These are phyloP conservation scores for Tuber microsphaerosporum DNA, from an alignment of 495 filamentous ascomycete genomes.

Conservation along the genomic window DNA sequence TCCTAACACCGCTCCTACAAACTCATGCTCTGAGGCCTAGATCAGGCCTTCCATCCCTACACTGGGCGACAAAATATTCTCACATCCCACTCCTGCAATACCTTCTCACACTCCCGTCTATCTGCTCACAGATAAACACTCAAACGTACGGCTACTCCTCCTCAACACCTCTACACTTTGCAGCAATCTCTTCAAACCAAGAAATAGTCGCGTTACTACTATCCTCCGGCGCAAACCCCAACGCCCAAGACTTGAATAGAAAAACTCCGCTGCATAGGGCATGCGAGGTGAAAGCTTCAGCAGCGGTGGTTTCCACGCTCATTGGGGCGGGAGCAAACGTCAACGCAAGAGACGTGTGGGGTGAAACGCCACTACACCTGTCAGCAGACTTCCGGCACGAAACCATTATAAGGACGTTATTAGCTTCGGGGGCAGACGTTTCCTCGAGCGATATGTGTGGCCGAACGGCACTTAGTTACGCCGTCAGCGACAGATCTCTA, in stretches of 20 bases:
- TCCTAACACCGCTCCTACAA: not conserved
- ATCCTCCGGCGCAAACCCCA: conserved; percentile 2
- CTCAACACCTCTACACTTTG: not conserved
- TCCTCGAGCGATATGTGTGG: conserved; percentile 1
- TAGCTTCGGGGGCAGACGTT: conserved; percentile 15
- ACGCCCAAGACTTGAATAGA: not conserved
- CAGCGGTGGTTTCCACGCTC: conserved; percentile 15
- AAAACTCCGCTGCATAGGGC: conserved; percentile 9
- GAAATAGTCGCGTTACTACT: not conserved
- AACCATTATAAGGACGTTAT: conserved; percentile 9
- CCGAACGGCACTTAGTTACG: conserved; percentile 4
- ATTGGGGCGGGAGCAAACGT: conserved; percentile 29
- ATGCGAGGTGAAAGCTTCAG: conserved; percentile 1
- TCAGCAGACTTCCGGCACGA: conserved; percentile 17
- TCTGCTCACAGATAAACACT: not conserved
- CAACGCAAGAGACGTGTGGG: conserved; percentile 22
- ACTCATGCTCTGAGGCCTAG: not conserved
- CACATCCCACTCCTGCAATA: not conserved
- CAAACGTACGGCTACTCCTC: not conserved
- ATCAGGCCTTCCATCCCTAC: not conserved
- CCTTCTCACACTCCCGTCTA: not conserved
- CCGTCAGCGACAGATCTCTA: not conserved
- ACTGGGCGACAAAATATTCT: not conserved
- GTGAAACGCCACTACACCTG: conserved; percentile 25
- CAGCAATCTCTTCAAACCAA: not conserved